Conservation (phyloP, 2,329 filamentous ascomycete species). For the Alternaria infectoria region DNA sequence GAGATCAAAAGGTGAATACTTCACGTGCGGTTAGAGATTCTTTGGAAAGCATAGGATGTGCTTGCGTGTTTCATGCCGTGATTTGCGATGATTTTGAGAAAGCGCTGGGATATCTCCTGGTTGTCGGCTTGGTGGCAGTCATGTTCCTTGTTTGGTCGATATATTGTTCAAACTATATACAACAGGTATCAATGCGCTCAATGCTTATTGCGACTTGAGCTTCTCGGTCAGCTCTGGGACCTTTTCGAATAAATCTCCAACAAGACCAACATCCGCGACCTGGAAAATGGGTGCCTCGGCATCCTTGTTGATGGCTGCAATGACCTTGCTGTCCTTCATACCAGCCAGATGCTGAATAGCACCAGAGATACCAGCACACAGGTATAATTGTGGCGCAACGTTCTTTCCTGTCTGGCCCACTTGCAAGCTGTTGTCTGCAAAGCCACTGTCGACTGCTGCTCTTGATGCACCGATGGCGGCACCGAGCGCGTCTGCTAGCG, state of each 20-base stretch:
- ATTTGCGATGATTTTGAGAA: background rate
- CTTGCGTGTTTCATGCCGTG: background rate
- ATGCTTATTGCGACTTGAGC: slow-evolving; percentile 65
- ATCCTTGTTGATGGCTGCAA: slow-evolving; percentile 98
- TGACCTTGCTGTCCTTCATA: slow-evolving; percentile 99
- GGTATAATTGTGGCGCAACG: slow-evolving; percentile 92
- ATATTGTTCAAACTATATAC: slow-evolving; percentile 7
- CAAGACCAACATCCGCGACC: slow-evolving; percentile 92
- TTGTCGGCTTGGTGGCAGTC: background rate
- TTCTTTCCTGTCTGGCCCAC: slow-evolving; percentile 99
- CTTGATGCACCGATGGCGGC: slow-evolving; percentile 96
- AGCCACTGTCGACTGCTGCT: slow-evolving; percentile 94
- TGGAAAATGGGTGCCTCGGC: slow-evolving; percentile 97
- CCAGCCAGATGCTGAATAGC: slow-evolving; percentile 98
- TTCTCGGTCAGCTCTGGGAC: slow-evolving; percentile 97
- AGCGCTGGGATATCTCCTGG: background rate
- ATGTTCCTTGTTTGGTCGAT: background rate
- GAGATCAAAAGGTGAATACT: background rate
- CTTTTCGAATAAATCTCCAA: slow-evolving; percentile 90
- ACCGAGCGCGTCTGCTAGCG: slow-evolving; percentile 88
- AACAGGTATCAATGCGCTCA: slow-evolving; percentile 10
- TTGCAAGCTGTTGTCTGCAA: slow-evolving; percentile 97
- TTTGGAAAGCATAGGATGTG: background rate
- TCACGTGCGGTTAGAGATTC: background rate
- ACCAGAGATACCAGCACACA: slow-evolving; percentile 94